A percentile compares a stretch with the other conserved stretches of the same genome.
phyloP scores from a whole-genome alignment of 225 moss, liverwort and hornwort genomes.

The Neckera pumila region DNA sequence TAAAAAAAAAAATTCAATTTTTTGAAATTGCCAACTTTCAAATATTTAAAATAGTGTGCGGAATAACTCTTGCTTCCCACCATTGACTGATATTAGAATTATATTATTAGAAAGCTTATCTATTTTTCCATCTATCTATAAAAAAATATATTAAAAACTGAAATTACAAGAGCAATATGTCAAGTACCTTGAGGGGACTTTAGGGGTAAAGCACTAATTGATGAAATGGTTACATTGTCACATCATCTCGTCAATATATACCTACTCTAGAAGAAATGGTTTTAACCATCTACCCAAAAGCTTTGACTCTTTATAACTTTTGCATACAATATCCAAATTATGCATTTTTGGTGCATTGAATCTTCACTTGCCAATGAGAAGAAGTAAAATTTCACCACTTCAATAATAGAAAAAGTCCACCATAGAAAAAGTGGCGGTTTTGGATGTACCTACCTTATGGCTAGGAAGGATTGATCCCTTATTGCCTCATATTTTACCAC shows the following conservation, averaged over 20 bases:
- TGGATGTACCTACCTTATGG: not conserved
- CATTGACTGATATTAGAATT: not conserved
- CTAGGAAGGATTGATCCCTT: too few species aligned
- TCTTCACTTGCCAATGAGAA: not conserved
- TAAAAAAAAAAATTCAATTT: not conserved
- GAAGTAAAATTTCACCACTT: too few species aligned
- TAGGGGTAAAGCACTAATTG: not conserved
- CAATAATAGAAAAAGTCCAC: not conserved
- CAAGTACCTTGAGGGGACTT: not conserved
- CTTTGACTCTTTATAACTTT: not conserved
- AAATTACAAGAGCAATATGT: not conserved
- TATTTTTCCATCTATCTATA: too few species aligned
- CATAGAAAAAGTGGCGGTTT: rapidly evolving
- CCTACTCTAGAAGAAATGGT: not conserved
- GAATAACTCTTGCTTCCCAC: too few species aligned
- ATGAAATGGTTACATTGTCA: not conserved
- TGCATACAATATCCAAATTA: not conserved
- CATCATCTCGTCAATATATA: not conserved
- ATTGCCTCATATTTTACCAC: too few species aligned
- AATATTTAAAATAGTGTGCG: not conserved
- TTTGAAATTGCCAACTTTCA: rapidly evolving
- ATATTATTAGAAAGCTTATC: not conserved
- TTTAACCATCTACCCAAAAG: not conserved
- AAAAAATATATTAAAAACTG: not conserved
- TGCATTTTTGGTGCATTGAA: not conserved